Conservation (phyloP, 2,329 filamentous ascomycete species). For the Fusarium austroafricanum region DNA sequence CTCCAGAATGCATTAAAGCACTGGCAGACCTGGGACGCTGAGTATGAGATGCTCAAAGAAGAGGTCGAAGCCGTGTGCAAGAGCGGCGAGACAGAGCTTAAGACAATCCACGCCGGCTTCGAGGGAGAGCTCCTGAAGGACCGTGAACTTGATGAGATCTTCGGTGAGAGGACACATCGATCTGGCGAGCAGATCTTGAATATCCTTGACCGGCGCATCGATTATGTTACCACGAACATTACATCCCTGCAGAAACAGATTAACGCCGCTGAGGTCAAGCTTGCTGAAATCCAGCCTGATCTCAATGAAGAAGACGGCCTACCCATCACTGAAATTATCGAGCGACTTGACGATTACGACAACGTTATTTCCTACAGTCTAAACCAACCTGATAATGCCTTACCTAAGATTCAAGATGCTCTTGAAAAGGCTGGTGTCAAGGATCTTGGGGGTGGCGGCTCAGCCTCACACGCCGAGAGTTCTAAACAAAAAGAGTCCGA, state of each 20-base stretch:
- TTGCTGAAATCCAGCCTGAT: conserved; percentile 73
- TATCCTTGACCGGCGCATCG: conserved; percentile 76
- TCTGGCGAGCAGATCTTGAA: conserved; percentile 66
- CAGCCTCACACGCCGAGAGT: conserved; percentile 8
- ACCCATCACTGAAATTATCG: conserved; percentile 89
- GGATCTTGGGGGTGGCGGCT: conserved; percentile 50
- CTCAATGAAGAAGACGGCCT: conserved; percentile 74
- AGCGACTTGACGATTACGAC: conserved; percentile 90
- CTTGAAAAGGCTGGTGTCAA: conserved; percentile 81
- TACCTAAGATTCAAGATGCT: conserved; percentile 75
- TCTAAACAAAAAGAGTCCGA: conserved; percentile 6
- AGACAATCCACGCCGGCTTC: conserved; percentile 67
- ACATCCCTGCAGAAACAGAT: conserved; percentile 79
- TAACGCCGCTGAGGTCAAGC: conserved; percentile 73
- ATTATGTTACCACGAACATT: conserved; percentile 90
- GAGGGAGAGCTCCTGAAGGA: conserved; percentile 71
- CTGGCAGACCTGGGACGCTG: conserved; percentile 91
- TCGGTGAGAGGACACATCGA: conserved; percentile 47
- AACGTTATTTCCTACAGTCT: conserved; percentile 79
- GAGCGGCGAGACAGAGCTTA: conserved; percentile 61
- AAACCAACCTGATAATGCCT: conserved; percentile 74
- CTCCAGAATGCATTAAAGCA: conserved; percentile 81
- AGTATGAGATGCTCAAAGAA: conserved; percentile 90
- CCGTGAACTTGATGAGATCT: conserved; percentile 64
- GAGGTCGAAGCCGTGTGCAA: conserved; percentile 72